Percentiles rank a stretch among this genome's conserved stretches.
Evolutionary conservation across 2,329 filamentous ascomycete species (phyloP).

Genomic region (Pseudocercospora macadamiae): DNA sequence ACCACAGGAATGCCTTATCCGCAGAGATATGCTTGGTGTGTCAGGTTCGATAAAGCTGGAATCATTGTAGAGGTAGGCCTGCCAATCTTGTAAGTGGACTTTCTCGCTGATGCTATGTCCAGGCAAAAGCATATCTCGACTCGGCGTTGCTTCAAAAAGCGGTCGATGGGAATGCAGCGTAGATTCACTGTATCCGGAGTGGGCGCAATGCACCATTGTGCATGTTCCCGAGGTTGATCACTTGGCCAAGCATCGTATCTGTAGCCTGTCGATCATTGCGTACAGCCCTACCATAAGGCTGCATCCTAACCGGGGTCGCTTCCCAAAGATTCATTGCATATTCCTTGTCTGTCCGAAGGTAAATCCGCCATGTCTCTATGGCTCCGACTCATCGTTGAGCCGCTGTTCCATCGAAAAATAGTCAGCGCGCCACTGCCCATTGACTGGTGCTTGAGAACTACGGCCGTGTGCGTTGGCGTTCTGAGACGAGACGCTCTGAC

Average conservation of each 20-base stretch:
- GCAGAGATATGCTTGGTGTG: constrained; percentile 34
- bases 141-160: constrained; percentile 33
- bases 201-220: too few relatives aligned
- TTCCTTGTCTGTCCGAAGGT: too few relatives aligned
- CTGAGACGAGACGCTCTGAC: neutral
- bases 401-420: constrained; percentile 17
- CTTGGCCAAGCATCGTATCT: too few relatives aligned
- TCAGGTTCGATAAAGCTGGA: constrained; percentile 32
- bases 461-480: too few relatives aligned
- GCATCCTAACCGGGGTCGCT: neutral
- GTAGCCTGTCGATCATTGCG: too few relatives aligned
- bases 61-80: constrained; percentile 33
- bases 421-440: constrained; percentile 12
- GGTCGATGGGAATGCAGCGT: constrained; percentile 27
- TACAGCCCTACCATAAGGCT: neutral
- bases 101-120: neutral
- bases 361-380: too few relatives aligned
- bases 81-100: neutral
- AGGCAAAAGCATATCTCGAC: constrained; percentile 33
- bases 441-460: neutral
- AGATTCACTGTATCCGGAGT: too few relatives aligned
- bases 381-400: constrained; percentile 7
- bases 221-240: too few relatives aligned
- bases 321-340: too few relatives aligned
- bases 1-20: constrained; percentile 30